Evolutionary conservation across 108 stramenopile species (phyloP).

Genomic region (Cyclotella distinguenda): DNA sequence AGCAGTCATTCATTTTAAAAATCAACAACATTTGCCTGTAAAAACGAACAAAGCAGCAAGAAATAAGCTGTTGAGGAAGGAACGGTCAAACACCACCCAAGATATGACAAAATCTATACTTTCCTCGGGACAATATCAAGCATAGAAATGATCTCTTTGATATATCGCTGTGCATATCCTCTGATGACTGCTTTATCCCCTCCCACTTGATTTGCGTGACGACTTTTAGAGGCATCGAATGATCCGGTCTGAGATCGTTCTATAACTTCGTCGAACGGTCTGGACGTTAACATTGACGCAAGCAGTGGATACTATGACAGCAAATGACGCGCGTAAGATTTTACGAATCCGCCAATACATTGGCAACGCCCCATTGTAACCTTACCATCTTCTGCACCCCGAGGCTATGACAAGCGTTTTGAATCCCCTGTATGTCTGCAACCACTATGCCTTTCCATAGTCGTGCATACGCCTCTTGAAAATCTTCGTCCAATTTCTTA

Average conservation of each 20-base stretch:
- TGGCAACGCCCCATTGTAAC: too few species aligned
- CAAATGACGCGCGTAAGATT: too few species aligned
- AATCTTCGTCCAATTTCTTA: slow-evolving; percentile 66
- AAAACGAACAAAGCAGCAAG: background rate
- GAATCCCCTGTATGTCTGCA: slow-evolving; percentile 81
- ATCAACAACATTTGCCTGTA: slow-evolving; percentile 84
- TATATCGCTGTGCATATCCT: slow-evolving; percentile 89
- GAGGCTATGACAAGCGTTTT: slow-evolving; percentile 67
- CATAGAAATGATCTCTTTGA: slow-evolving; percentile 81
- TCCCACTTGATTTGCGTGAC: slow-evolving; percentile 21
- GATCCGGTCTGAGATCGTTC: slow-evolving; percentile 38
- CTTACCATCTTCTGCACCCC: slow-evolving; percentile 77
- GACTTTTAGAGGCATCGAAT: slow-evolving; percentile 22
- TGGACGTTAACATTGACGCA: slow-evolving; percentile 89
- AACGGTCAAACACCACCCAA: too few species aligned
- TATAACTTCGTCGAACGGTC: slow-evolving; percentile 90
- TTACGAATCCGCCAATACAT: too few species aligned
- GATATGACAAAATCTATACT: background rate
- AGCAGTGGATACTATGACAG: slow-evolving; percentile 71
- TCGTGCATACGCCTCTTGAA: slow-evolving; percentile 76
- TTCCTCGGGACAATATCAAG: slow-evolving; percentile 72
- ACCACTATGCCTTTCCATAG: slow-evolving; percentile 86
- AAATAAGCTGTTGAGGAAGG: too few species aligned
- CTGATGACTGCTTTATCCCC: slow-evolving; percentile 86
- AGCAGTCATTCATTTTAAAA: slow-evolving; percentile 94